phyloP scores from a whole-genome alignment of 257 asterid species.

The Jasminum sambac region DNA sequence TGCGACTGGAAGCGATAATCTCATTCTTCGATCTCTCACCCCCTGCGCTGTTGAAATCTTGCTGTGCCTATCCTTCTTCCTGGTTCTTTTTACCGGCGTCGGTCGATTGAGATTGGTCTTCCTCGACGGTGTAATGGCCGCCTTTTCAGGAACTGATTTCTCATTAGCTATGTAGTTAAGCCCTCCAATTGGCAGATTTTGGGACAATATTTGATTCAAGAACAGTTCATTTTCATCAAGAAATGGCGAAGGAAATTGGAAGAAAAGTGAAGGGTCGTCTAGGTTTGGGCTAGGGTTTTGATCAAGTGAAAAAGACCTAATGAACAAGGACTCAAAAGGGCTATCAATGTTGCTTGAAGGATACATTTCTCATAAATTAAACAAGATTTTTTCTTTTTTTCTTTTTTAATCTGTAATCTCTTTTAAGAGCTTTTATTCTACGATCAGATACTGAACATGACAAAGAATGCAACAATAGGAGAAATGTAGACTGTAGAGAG shows the following conservation, averaged over 20 bases:
- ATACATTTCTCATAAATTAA: conserved; percentile 30
- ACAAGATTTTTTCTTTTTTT: no score
- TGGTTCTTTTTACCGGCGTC: conserved; percentile 38
- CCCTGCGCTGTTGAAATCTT: conserved; percentile 35
- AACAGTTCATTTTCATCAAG: conserved; percentile 51
- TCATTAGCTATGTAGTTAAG: neutral
- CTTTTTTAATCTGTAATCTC: neutral
- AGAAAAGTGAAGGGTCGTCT: conserved; percentile 29
- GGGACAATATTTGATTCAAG: conserved; percentile 35
- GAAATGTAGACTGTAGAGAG: neutral
- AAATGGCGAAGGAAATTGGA: conserved; percentile 47
- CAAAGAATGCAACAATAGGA: neutral
- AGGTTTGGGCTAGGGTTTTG: conserved; percentile 37
- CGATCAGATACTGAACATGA: conserved; percentile 1
- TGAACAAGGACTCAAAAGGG: conserved; percentile 34
- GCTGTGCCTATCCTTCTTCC: conserved; percentile 39
- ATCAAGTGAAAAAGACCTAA: conserved; percentile 22
- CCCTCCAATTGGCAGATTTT: neutral
- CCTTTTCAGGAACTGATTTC: neutral
- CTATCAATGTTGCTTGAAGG: conserved; percentile 26
- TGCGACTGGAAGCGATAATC: conserved; percentile 30
- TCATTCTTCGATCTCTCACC: conserved; percentile 32
- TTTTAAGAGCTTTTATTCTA: neutral
- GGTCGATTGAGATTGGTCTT: conserved; percentile 14
- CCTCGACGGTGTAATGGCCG: conserved; percentile 1